Percentiles rank a stretch among this genome's conserved stretches.
phyloP scores from a whole-genome alignment of 2,329 filamentous ascomycete species.

The Rutstroemia sp. region DNA sequence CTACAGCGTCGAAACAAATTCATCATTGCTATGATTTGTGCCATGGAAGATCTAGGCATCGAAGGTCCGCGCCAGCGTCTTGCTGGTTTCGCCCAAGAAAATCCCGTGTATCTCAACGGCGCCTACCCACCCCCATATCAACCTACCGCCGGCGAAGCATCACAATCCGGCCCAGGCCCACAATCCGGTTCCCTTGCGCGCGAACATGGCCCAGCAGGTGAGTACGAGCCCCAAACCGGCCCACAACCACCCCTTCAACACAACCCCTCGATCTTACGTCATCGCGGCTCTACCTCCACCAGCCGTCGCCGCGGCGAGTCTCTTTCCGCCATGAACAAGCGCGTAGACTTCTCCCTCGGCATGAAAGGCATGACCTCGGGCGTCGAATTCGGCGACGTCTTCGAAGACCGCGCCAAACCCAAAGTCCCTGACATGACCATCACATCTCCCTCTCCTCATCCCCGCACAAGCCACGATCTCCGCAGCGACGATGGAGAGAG shows the following conservation, averaged over 20 bases:
- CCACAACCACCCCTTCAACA: conserved; percentile 18
- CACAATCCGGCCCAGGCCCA: conserved; percentile 22
- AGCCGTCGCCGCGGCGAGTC: conserved; percentile 49
- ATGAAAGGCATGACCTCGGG: conserved; percentile 51
- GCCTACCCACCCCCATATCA: conserved; percentile 20
- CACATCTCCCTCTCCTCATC: conserved; percentile 29
- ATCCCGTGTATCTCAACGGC: conserved; percentile 25
- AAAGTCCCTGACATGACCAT: conserved; percentile 24
- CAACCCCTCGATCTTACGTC: conserved; percentile 48
- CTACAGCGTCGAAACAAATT: conserved; percentile 90
- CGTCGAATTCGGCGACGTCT: conserved; percentile 58
- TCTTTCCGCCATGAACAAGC: conserved; percentile 48
- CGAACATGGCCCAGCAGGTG: conserved; percentile 21
- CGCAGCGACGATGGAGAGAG: conserved; percentile 14
- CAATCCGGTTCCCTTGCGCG: conserved; percentile 25
- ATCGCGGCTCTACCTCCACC: conserved; percentile 29
- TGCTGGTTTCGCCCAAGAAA: conserved; percentile 25
- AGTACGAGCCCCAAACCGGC: not conserved
- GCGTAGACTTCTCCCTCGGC: conserved; percentile 65
- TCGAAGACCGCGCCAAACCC: conserved; percentile 42
- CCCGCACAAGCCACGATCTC: conserved; percentile 6
- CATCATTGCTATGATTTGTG: conserved; percentile 81
- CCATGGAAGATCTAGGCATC: conserved; percentile 46
- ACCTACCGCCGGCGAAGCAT: not conserved
- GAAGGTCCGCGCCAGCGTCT: conserved; percentile 30